Conservation (phyloP, 2,329 filamentous ascomycete genomes). For the Onygenales sp. region DNA sequence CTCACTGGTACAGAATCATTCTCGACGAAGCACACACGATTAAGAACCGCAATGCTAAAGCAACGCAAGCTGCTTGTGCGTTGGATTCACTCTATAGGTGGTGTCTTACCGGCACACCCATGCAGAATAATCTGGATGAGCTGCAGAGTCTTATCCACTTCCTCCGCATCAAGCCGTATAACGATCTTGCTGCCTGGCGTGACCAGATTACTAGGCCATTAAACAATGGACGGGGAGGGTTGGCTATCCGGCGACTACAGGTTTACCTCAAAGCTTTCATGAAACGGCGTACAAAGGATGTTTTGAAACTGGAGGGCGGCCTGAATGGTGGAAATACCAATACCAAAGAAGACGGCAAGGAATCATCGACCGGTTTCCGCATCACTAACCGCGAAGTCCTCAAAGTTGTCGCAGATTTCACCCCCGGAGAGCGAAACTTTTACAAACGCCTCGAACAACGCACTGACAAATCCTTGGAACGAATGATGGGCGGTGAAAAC, state of each 20-base stretch:
- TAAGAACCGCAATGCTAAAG: constrained; percentile 95
- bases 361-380: constrained; percentile 61
- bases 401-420: constrained; percentile 67
- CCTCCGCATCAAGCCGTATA: constrained; percentile 81
- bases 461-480: constrained; percentile 75
- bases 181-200: constrained; percentile 79
- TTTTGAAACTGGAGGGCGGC: constrained; percentile 80
- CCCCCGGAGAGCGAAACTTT: constrained; percentile 69
- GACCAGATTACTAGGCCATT: constrained; percentile 82
- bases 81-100: constrained; percentile 80
- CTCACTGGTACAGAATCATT: constrained; percentile 92
- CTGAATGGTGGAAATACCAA: constrained; percentile 59
- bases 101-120: constrained; percentile 92
- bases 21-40: constrained; percentile 96
- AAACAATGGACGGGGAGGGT: constrained; percentile 78
- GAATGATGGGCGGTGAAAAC: constrained; percentile 73
- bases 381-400: constrained; percentile 87
- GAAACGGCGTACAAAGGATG: constrained; percentile 96
- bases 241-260: constrained; percentile 80
- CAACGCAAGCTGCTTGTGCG: constrained; percentile 83
- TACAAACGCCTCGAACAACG: constrained; percentile 76
- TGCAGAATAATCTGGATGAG: constrained; percentile 98
- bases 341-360: constrained; percentile 41
- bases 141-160: constrained; percentile 90
- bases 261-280: constrained; percentile 85